phyloP scores from a whole-genome alignment of 768 basidiomycete species.

The Suillus fuscotomentosus region DNA sequence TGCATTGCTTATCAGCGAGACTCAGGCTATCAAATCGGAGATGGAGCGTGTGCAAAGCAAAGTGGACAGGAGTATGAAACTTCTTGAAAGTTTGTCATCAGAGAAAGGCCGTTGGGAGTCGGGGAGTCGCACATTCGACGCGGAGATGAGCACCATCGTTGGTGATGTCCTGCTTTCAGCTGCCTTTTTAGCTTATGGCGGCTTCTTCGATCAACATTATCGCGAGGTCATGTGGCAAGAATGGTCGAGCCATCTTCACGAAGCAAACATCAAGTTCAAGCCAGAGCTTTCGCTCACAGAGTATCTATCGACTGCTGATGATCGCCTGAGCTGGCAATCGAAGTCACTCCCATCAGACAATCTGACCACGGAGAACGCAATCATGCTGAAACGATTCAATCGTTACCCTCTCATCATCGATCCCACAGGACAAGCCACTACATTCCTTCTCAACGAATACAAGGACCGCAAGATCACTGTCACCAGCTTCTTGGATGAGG shows the following conservation, averaged over 20 bases:
- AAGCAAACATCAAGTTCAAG: conserved; percentile 91
- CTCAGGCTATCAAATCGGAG: conserved; percentile 93
- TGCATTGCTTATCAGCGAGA: conserved; percentile 93
- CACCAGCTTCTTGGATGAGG: conserved; percentile 97
- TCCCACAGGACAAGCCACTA: conserved; percentile 95
- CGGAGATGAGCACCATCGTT: conserved; percentile 97
- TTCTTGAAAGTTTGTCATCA: conserved; percentile 91
- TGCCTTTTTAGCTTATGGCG: conserved; percentile 94
- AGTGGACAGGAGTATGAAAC: conserved; percentile 94
- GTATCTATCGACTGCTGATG: conserved; percentile 95
- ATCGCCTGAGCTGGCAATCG: conserved; percentile 93
- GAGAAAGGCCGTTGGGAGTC: conserved; percentile 93
- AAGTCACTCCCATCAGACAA: conserved; percentile 95
- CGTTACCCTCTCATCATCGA: conserved; percentile 98
- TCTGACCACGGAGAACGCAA: conserved; percentile 97
- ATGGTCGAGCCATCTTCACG: conserved; percentile 86
- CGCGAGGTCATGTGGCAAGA: conserved; percentile 97
- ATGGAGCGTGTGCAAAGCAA: conserved; percentile 98
- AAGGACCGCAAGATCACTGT: conserved; percentile 96
- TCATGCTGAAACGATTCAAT: conserved; percentile 98
- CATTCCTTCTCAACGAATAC: conserved; percentile 93
- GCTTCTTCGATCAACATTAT: conserved; percentile 98
- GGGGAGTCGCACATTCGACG: conserved; percentile 93
- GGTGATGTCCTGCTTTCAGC: conserved; percentile 95
- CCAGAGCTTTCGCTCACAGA: conserved; percentile 90